Evolutionary conservation across 495 filamentous ascomycete genomes (phyloP).

Genomic region (Tetracladium marchalianum): DNA sequence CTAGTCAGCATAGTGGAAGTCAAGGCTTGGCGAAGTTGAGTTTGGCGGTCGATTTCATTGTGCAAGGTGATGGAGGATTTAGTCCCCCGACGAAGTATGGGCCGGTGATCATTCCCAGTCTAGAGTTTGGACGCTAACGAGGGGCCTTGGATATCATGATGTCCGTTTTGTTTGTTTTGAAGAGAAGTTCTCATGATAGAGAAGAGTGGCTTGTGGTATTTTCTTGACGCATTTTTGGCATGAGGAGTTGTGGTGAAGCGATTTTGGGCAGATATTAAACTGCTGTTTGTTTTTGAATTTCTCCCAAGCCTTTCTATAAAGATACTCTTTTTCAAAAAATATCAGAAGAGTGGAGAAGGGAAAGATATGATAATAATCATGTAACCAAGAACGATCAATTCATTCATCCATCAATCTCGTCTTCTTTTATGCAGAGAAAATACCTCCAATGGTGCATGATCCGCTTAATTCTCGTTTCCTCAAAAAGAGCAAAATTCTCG

Average conservation of each 20-base stretch:
- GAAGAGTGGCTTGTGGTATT: neutral
- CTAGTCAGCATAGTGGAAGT: conserved; percentile 27
- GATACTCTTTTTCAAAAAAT: too few species aligned
- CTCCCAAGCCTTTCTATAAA: too few species aligned
- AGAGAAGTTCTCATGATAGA: neutral
- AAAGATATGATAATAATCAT: too few species aligned
- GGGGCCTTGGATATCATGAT: neutral
- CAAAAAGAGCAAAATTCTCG: neutral
- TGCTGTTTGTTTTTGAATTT: too few species aligned
- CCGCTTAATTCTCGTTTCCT: too few species aligned
- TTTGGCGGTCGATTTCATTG: conserved; percentile 92
- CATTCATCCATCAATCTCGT: too few species aligned
- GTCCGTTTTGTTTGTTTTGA: neutral
- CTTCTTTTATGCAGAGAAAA: too few species aligned
- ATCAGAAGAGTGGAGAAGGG: too few species aligned
- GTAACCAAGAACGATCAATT: too few species aligned
- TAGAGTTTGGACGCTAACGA: conserved; percentile 67
- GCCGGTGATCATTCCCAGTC: conserved; percentile 85
- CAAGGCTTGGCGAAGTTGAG: conserved; percentile 60
- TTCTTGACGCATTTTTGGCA: neutral
- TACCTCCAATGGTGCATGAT: too few species aligned
- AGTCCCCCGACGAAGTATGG: conserved; percentile 87
- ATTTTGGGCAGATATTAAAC: neutral
- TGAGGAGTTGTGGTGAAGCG: conserved; percentile 16
- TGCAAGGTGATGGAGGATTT: conserved; percentile 79